phyloP scores from a whole-genome alignment of 1,284 basidiomycete genomes.

The Rhodotorula sp. region DNA sequence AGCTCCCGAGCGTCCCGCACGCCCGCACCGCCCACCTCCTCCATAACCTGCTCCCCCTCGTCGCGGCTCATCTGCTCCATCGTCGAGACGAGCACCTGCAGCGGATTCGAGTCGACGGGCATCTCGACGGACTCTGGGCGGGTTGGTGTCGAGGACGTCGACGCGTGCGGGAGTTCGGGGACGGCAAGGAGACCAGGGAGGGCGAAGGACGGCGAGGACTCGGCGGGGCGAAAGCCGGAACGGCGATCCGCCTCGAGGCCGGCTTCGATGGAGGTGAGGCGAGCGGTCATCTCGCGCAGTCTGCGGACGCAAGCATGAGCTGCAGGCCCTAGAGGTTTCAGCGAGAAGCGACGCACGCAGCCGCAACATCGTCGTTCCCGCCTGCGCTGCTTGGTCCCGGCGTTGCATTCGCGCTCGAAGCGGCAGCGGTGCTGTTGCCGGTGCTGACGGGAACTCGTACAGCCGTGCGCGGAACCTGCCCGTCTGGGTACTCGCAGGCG shows the following conservation, averaged over 20 bases:
- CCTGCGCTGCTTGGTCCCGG: neutral
- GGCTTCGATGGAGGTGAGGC: slow-evolving; percentile 28
- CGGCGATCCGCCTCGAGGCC: slow-evolving; percentile 29
- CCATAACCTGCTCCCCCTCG: slow-evolving; percentile 15
- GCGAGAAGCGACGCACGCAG: neutral
- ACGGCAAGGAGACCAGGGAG: neutral
- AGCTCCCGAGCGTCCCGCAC: neutral
- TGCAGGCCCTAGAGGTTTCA: no score
- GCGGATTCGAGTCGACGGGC: slow-evolving; percentile 33
- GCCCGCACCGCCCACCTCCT: neutral
- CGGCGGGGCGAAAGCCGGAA: slow-evolving; percentile 2
- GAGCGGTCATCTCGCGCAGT: slow-evolving; percentile 31
- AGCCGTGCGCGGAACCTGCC: slow-evolving; percentile 19
- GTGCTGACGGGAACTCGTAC: slow-evolving; percentile 2
- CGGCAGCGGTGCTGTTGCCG: neutral
- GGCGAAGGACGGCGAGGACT: neutral
- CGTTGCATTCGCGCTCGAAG: neutral
- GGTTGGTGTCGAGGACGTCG: neutral
- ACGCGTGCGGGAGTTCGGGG: neutral
- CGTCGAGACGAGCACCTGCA: slow-evolving; percentile 36
- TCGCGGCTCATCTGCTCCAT: slow-evolving; percentile 30
- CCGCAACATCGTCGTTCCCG: neutral
- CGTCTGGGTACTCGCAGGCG: slow-evolving; percentile 17
- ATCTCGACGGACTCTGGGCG: slow-evolving; percentile 25
- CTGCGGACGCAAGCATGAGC: neutral